Base-by-base conservation (phyloP, 495 filamentous ascomycete species). In the Staphylotrichum longicolle region DNA sequence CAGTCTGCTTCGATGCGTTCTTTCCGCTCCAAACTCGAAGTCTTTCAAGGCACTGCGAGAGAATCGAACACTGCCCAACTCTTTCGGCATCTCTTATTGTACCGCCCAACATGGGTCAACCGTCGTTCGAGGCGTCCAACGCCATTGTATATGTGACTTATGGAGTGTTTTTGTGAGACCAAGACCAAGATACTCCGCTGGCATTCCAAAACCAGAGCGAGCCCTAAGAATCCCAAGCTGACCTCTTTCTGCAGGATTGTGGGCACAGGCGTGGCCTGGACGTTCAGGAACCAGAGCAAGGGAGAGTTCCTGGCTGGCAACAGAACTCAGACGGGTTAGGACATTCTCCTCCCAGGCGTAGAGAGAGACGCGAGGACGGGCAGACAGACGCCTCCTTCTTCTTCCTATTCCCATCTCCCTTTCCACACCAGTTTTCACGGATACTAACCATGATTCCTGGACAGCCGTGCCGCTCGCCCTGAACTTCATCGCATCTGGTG, bases 401-500 rank as follows among this genome's bases (percentile, higher is more conserved):
- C 30, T 20, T 40, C 32, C 44, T 34, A 56, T 64, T 57, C 57
- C 51, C 34, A 35, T 20, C 62, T 15, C 49, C 53, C 40, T 42
- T 62, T 42, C 5, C 5, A 10, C 6, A 6, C 11, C 35, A 14
- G 20, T 0, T 39, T n/a, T 51, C 10, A 49, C 32, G 33, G 33
- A 44, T 33, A 34, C 68, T 67, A 57, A 68, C 58, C 40, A 4
- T 15, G 54, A 72, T 10, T 61, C 5, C 44, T 14, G 41, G 52
- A 33, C 52, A 91, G 88, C 85, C 60, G 74, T 88, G 49, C 88
- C 89, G 44, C 78, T 91, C 71, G 86, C 88, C 60, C 77, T 91
- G 61, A 91, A 91, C 72, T 91, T 91, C 77, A 88, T 91, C 69
- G 88, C 88, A 67, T 89, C 87, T 71, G 88, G 88, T 91, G 84